Percentiles rank a stretch among this genome's conserved stretches.
Evolutionary conservation across 179 eudicot species (phyloP).

Genomic region (Gypsophila paniculata): DNA sequence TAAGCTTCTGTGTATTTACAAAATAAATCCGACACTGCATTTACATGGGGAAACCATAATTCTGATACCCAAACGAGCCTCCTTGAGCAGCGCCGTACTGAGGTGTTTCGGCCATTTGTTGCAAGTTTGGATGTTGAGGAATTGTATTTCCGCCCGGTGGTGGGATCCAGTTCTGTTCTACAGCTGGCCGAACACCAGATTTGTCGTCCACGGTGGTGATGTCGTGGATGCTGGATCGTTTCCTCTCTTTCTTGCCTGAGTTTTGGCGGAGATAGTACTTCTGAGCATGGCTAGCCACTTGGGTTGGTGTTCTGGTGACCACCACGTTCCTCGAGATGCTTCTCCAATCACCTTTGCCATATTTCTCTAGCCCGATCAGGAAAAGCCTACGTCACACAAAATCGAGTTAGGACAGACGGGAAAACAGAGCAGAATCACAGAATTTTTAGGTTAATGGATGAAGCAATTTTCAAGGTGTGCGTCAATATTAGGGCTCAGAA

Average conservation of each 20-base stretch:
- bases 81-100: slow-evolving; percentile 29
- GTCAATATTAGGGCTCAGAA: too few species aligned
- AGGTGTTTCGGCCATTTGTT: slow-evolving; percentile 19
- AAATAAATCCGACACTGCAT: slow-evolving; percentile 15
- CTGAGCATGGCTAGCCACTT: slow-evolving; percentile 94
- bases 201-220: slow-evolving; percentile 56
- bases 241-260: slow-evolving; percentile 71
- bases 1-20: slow-evolving; percentile 27
- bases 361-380: slow-evolving; percentile 61
- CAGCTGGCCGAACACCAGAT: slow-evolving; percentile 35
- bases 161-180: slow-evolving; percentile 41
- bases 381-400: slow-evolving; percentile 43
- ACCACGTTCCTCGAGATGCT: slow-evolving; percentile 85
- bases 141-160: slow-evolving; percentile 24
- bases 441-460: background rate
- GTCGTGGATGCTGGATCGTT: slow-evolving; percentile 90
- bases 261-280: slow-evolving; percentile 74
- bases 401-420: background rate
- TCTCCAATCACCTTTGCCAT: slow-evolving; percentile 95
- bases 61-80: slow-evolving; percentile 43
- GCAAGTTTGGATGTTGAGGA: slow-evolving; percentile 24
- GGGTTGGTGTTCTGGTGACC: slow-evolving; percentile 82
- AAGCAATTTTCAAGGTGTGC: background rate
- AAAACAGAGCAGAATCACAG: background rate
- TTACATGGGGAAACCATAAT: slow-evolving; percentile 42